These are phyloP conservation scores for Pseudogymnoascus sp. DNA, from an alignment of 2,329 filamentous ascomycete species.

Conservation along the genomic window DNA sequence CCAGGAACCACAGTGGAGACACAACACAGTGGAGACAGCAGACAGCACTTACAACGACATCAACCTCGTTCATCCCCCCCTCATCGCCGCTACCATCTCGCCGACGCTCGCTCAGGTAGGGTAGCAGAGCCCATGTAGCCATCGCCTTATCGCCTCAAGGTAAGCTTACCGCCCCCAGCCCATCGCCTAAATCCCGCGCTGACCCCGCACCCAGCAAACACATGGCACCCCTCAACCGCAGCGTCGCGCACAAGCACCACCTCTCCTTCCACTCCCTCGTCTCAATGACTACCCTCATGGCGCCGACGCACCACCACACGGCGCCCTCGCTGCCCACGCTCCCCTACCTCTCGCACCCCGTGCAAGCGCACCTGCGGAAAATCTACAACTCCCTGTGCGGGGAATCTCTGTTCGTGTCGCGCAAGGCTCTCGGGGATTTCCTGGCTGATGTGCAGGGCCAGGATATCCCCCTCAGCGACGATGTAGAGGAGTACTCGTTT, in stretches of 20 bases:
- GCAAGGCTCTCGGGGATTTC: constrained; percentile 39
- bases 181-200: not conserved
- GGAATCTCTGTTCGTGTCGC: constrained; percentile 26
- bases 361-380: constrained; percentile 40
- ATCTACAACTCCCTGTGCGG: constrained; percentile 41
- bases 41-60: not conserved
- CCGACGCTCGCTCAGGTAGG: not conserved
- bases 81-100: not conserved
- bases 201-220: not conserved
- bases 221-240: not conserved
- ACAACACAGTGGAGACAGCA: not conserved
- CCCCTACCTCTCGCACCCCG: constrained; percentile 39
- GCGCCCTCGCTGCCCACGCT: constrained; percentile 20
- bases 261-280: constrained; percentile 8
- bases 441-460: constrained; percentile 40
- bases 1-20: not conserved
- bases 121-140: not conserved
- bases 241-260: not conserved
- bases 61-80: not conserved
- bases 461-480: constrained; percentile 13
- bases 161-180: not conserved
- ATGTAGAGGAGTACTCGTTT: constrained; percentile 26
- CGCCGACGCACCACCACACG: constrained; percentile 10
- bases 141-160: not conserved
- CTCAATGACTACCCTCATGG: constrained; percentile 9